Percentiles rank a stretch among this genome's conserved stretches.
Conservation (phyloP, 768 basidiomycete species). For the Kwoniella sp. region DNA sequence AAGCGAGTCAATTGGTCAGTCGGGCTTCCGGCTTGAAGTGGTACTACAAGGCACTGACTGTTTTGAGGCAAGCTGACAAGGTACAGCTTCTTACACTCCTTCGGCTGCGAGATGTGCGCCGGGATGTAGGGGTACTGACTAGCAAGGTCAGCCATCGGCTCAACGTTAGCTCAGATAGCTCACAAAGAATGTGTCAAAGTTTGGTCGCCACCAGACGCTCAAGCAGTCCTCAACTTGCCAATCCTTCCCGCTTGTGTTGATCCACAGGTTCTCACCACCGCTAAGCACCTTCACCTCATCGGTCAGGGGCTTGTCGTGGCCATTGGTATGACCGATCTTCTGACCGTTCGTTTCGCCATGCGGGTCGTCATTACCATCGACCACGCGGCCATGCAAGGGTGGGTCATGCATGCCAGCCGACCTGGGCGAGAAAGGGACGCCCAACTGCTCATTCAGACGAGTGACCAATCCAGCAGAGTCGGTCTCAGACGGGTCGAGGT, state of each 20-base stretch:
- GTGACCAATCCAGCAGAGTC: slow-evolving; percentile 86
- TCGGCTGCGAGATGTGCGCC: slow-evolving; percentile 93
- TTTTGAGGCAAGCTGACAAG: slow-evolving; percentile 91
- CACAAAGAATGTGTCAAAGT: slow-evolving; percentile 98
- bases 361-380: too few relatives aligned
- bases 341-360: too few relatives aligned
- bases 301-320: too few relatives aligned
- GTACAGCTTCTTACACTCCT: slow-evolving; percentile 95
- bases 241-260: slow-evolving; percentile 66
- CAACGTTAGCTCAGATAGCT: slow-evolving; percentile 45
- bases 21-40: background rate
- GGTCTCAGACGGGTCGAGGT: slow-evolving; percentile 92
- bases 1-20: background rate
- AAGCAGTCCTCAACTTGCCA: slow-evolving; percentile 97
- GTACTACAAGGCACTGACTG: slow-evolving; percentile 58
- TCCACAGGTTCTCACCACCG: background rate
- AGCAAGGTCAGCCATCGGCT: background rate
- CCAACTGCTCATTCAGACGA: slow-evolving; percentile 81
- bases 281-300: slow-evolving; percentile 3
- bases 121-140: slow-evolving; percentile 85
- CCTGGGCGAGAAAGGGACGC: slow-evolving; percentile 43
- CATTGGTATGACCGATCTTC: too few relatives aligned
- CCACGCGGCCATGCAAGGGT: too few relatives aligned
- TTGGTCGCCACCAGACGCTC: slow-evolving; percentile 98
- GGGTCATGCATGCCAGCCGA: too few relatives aligned